Percentiles rank a stretch among this genome's conserved stretches.
phyloP scores from a whole-genome alignment of 257 asterid species.

The Voacanga thouarsii region DNA sequence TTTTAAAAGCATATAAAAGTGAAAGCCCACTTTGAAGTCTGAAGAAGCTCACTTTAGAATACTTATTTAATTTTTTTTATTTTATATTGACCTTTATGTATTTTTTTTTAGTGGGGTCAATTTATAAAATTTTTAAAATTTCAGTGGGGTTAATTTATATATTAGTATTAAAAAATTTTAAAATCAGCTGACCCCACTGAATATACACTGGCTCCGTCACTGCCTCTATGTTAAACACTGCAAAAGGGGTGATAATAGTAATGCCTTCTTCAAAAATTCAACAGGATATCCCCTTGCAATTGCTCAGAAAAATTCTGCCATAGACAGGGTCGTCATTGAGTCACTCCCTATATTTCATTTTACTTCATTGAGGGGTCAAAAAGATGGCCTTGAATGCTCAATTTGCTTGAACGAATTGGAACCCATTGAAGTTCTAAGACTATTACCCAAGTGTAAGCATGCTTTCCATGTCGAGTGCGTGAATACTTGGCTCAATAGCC shows the following conservation, averaged over 20 bases:
- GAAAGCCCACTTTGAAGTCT: no score
- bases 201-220: no score
- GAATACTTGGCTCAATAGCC: constrained; percentile 86
- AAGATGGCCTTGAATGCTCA: constrained; percentile 79
- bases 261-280: background rate
- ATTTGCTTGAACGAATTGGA: constrained; percentile 70
- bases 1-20: no score
- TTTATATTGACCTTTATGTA: no score
- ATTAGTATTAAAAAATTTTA: no score
- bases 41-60: no score
- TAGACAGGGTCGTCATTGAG: constrained; percentile 46
- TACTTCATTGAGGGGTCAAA: constrained; percentile 64
- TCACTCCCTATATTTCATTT: constrained; percentile 73
- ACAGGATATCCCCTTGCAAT: constrained; percentile 17
- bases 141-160: no score
- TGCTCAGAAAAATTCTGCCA: constrained; percentile 48
- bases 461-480: constrained; percentile 90
- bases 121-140: no score
- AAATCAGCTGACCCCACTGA: no score
- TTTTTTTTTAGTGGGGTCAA: no score
- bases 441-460: constrained; percentile 80
- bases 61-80: no score
- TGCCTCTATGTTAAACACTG: constrained; percentile 74
- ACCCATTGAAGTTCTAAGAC: constrained; percentile 47
- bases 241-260: constrained; percentile 24